Conservation (phyloP, 1,284 basidiomycete genomes). For the Cryptococcus deneoformans region DNA sequence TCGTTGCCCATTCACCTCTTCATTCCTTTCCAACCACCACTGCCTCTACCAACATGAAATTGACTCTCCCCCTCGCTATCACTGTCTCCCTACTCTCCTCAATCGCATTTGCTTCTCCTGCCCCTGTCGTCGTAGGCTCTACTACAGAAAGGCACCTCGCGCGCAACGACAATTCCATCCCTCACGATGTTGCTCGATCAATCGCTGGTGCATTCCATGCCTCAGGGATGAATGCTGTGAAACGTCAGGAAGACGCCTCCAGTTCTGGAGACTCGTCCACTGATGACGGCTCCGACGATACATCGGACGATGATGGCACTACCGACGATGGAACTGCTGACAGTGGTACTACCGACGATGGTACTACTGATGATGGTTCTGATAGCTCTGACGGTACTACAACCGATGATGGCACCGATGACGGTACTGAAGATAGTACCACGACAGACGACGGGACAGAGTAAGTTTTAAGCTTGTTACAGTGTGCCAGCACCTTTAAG, state of each 20-base stretch:
- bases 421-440: neutral
- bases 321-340: neutral
- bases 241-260: neutral
- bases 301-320: slow-evolving; percentile 1
- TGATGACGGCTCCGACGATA: neutral
- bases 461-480: neutral
- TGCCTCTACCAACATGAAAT: slow-evolving; percentile 7
- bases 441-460: neutral
- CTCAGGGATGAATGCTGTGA: neutral
- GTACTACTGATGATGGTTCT: neutral
- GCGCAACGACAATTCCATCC: neutral
- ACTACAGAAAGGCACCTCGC: neutral
- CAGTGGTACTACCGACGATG: neutral
- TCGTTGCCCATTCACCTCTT: neutral
- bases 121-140: neutral
- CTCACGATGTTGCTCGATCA: neutral
- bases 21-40: neutral
- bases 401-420: neutral
- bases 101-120: slow-evolving; percentile 1
- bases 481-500: neutral
- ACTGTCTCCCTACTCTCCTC: slow-evolving; percentile 9
- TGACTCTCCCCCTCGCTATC: slow-evolving; percentile 7
- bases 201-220: neutral
- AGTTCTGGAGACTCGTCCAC: neutral
- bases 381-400: neutral